Base-by-base conservation (phyloP, 2,329 filamentous ascomycete species). In the Xylaria hypoxylon region DNA sequence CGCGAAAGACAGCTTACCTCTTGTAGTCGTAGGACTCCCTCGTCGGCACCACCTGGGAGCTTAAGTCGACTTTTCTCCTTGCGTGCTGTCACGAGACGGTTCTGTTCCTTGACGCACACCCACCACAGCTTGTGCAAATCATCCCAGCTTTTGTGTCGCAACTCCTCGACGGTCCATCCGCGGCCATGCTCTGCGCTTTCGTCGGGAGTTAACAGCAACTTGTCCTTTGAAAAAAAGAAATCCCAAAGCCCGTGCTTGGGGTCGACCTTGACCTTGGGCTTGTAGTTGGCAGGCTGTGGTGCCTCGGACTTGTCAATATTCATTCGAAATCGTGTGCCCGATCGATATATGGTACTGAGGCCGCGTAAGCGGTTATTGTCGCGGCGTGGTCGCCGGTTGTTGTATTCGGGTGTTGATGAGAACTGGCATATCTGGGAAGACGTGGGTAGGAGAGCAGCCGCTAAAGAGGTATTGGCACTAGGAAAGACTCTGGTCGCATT, bases 71-170 rank as follows among this genome's bases (percentile, higher is more conserved):
- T 76, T 73, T 92, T 86, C 82, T 97, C 93, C 64, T 85, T 79
- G 59, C 85, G 84, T 72, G 91, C 89, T 33, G 96, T 98, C n/a
- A 89, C 85, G 73, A 98, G 88, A 72, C 92, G 88, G 81, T 99
- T 99, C 74, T 92, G 86, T 82, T 99, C 96, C 82, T 92, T 94
- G 67, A 91, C 87, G 78, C 96, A 98, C 62, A 94, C 87, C 93
- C 94, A 99, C 94, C 95, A 99, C 76, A 99, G 85, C 68, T 85
- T 84, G 80, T 98, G 94, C 74, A 99, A 82, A 79, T 98, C 94
- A 68, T 97, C 93, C 92, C 94, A 99, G 69, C 91, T 93, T 82
- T 97, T 97, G 69, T 87, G 85, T 69, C 94, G 87, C 75, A 99
- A 84, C 82, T 99, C 96, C 80, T 93, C 88, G 7, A 92, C 89